Evolutionary conservation across 2,329 filamentous ascomycete genomes (phyloP).

Genomic region (Laburnicola sp.): DNA sequence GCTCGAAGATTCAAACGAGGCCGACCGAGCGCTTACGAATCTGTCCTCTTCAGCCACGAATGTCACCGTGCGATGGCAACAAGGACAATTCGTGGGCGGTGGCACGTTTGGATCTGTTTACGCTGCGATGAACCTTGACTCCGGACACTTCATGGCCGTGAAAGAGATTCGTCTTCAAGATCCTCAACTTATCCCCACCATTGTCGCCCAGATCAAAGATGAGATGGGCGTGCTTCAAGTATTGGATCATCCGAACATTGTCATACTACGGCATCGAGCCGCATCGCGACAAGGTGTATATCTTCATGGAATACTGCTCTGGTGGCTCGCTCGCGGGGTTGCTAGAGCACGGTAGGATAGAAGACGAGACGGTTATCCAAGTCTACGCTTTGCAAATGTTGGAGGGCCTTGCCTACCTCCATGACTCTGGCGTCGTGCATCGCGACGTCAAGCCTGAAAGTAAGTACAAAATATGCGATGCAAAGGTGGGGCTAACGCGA

Average conservation of each 20-base stretch:
- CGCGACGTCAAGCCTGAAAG: conserved; percentile 98
- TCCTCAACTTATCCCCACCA: conserved; percentile 90
- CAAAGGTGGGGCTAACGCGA: conserved; percentile 25
- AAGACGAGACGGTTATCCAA: conserved; percentile 97
- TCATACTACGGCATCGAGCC: conserved; percentile 98
- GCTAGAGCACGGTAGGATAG: conserved; percentile 92
- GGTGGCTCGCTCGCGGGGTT: conserved; percentile 88
- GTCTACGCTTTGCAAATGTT: conserved; percentile 93
- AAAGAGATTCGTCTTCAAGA: conserved; percentile 98
- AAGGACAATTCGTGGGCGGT: conserved; percentile 96
- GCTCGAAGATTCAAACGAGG: conserved; percentile 91
- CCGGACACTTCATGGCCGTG: conserved; percentile 94
- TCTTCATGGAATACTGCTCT: conserved; percentile 99
- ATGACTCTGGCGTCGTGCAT: conserved; percentile 89
- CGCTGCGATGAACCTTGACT: conserved; percentile 94
- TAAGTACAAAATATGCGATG: conserved; percentile 52
- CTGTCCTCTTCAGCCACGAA: conserved; percentile 94
- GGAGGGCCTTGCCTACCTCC: conserved; percentile 90
- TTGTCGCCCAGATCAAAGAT: conserved; percentile 90
- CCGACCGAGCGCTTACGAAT: conserved; percentile 90
- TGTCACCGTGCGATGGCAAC: conserved; percentile 94
- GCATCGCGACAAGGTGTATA: conserved; percentile 98
- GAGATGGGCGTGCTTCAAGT: conserved; percentile 97
- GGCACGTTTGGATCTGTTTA: conserved; percentile 98
- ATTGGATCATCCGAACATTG: conserved; percentile 94